These are phyloP conservation scores for Amorphotheca resinae DNA, from an alignment of 495 filamentous ascomycete genomes.

Conservation along the genomic window DNA sequence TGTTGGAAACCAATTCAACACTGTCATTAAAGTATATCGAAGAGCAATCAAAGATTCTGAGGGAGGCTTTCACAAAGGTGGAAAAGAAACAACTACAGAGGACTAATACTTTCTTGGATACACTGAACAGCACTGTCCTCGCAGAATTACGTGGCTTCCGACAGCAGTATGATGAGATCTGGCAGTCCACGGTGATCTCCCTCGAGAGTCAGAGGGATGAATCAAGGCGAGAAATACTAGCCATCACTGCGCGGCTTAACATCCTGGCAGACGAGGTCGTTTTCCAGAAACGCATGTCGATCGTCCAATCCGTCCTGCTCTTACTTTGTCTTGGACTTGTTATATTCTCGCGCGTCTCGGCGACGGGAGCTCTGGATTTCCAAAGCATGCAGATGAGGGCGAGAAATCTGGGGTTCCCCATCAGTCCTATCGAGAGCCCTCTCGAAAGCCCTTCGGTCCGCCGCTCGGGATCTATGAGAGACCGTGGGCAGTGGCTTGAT, in stretches of 20 bases:
- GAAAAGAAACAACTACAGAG: constrained; percentile 80
- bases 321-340: constrained; percentile 79
- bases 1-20: constrained; percentile 84
- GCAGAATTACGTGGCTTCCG: constrained; percentile 68
- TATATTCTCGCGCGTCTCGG: constrained; percentile 50
- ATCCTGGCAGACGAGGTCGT: constrained; percentile 88
- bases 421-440: constrained; percentile 11
- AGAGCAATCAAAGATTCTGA: constrained; percentile 82
- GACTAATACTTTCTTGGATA: constrained; percentile 68
- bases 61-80: constrained; percentile 81
- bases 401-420: constrained; percentile 1
- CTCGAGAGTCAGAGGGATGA: constrained; percentile 78
- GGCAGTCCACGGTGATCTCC: constrained; percentile 87
- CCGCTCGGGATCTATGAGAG: not conserved
- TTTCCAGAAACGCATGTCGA: constrained; percentile 89
- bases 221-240: constrained; percentile 65
- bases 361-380: constrained; percentile 13
- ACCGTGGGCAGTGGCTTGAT: constrained; percentile 11
- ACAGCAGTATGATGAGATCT: constrained; percentile 87
- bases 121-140: constrained; percentile 77
- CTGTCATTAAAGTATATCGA: constrained; percentile 94
- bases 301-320: constrained; percentile 76
- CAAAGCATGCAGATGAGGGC: constrained; percentile 7
- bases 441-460: constrained; percentile 6
- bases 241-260: constrained; percentile 67